A percentile compares a stretch with the other conserved stretches of the same genome.
phyloP scores from a whole-genome alignment of 768 basidiomycete species.

The Phanerochaete sordida region DNA sequence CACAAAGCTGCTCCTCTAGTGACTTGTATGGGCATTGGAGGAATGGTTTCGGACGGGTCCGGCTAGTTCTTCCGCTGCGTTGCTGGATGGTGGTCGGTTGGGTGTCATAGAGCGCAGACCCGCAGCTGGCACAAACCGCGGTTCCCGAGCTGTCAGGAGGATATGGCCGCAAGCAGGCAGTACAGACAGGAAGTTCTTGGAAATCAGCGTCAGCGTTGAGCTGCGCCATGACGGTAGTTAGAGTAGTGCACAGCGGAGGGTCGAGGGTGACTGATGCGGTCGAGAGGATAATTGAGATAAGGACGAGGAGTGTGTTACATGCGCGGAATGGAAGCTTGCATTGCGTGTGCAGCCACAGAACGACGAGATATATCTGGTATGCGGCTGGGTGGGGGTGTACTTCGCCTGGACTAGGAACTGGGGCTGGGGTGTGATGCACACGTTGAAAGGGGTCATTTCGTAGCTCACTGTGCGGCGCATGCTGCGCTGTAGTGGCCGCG shows the following conservation, averaged over 20 bases:
- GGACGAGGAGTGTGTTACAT: slow-evolving; percentile 21
- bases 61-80: too few species aligned
- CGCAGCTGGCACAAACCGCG: too few species aligned
- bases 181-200: slow-evolving; percentile 20
- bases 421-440: not conserved
- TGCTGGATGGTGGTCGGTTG: too few species aligned
- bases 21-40: too few species aligned
- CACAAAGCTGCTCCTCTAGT: too few species aligned
- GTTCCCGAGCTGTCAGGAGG: not conserved
- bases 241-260: slow-evolving; percentile 17
- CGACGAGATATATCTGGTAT: slow-evolving; percentile 20
- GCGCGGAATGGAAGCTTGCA: slow-evolving; percentile 26
- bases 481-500: too few species aligned
- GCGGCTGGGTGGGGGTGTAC: slow-evolving; percentile 19
- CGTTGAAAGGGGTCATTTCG: not conserved
- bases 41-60: too few species aligned
- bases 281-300: slow-evolving; percentile 15
- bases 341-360: slow-evolving; percentile 26
- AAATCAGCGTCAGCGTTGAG: slow-evolving; percentile 19
- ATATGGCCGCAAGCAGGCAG: slow-evolving; percentile 20
- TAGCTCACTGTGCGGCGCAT: too few species aligned
- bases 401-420: not conserved
- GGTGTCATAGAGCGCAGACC: too few species aligned
- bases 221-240: slow-evolving; percentile 14
- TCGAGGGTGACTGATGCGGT: slow-evolving; percentile 6